Evolutionary conservation across 331 rosid genomes (phyloP), one percentile per base, ranked within the genome.

Genomic region (Malus hybrid): DNA sequence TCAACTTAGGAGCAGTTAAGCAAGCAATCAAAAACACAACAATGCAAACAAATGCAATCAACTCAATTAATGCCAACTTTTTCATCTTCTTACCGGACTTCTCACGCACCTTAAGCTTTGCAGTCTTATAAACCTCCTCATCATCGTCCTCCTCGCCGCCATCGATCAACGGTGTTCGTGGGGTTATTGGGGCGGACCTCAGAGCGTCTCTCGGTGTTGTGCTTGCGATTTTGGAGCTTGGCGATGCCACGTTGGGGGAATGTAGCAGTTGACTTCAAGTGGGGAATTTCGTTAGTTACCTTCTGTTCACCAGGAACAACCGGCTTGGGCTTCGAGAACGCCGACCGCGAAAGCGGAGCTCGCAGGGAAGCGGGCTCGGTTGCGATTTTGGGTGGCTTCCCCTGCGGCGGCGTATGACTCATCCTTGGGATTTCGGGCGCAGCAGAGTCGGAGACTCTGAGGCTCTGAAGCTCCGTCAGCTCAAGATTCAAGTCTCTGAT

Each of bases 111-210:
- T 86, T 88, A 72, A 87, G 78, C 81, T 83, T 73, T 64, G 97
- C 94, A 7, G 87, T 86, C 75, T 73, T 84, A 80, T 89, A 91
- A 16, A 88, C 97, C 74, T 88, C 93, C 1, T 93, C 93, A 10
- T 91, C 96, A 4, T 88, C 97, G 6, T 88, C 89, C 14, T 84
- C 93, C 29, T 36, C 81, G 16, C 63, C 75, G 6, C 70, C 71
- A 1, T 80, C 82, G 61, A 82, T 77, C 85, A 93, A 80, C 12
- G 93, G 89, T 10, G 92, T 89, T 71, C 84, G 73, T 19, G 96
- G 96, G 42, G 93, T 89, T 14, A 78, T 60, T 5, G 88, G 82
- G 16, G 68, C 24, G n/a, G 86, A 81, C 44, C 76, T 85, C 39
- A 58, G 44, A 60, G 58, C 22, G 1, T 83, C 89, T 64, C 66